Evolutionary conservation across 2,329 filamentous ascomycete genomes (phyloP), one percentile per base, ranked within the genome.

Genomic region (Xylaria sp.): DNA sequence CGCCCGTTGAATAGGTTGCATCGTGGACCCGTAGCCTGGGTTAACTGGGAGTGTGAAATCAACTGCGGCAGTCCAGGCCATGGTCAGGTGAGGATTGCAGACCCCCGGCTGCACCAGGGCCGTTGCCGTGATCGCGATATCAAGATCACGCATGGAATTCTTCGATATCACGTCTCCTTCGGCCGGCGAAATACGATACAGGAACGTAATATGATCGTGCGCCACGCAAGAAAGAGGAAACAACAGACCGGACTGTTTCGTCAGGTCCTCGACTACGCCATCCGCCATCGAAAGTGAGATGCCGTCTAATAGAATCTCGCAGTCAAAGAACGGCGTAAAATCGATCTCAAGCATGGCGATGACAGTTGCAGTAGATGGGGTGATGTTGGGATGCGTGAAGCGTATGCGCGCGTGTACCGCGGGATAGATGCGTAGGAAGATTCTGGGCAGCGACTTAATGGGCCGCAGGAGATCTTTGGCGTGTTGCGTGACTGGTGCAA

Each of bases 321-420:
- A 90, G 44, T 86, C 82, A 52, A 88, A 83, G 66, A 87, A 85
- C 6, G 86, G 80, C 0, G 88, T 89, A 57, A 90, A 86, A 71
- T 92, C 89, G 38, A 92, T 71, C 66, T 92, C 89, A 4, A 92
- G 75, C 47, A 89, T 83, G 7, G 88, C 87, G 54, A 92, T 81
- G 11, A 91, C 75, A 17, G 85, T 80, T 2, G 83, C 71, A 54
- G 81, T 84, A 8, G 84, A 74, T 2, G 85, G 84, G 7, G 77
- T 75, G 1, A 78, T 78, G 62, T 79, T 83, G 6, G 88, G 80
- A 55, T 85, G 81, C 3, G 88, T 86, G 68, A 91, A 91, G 44
- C 88, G 80, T 52, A 92, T 83, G 39, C 89, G 82, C 44, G 88
- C 87, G 68, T 91, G 89, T 9, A 91, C 76, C 2, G 86, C 84